Percentiles rank a stretch among this genome's conserved stretches.
These are phyloP conservation scores for Cryptosporidium parvum DNA, from an alignment of 169 alveolate genomes.

Conservation along the genomic window DNA sequence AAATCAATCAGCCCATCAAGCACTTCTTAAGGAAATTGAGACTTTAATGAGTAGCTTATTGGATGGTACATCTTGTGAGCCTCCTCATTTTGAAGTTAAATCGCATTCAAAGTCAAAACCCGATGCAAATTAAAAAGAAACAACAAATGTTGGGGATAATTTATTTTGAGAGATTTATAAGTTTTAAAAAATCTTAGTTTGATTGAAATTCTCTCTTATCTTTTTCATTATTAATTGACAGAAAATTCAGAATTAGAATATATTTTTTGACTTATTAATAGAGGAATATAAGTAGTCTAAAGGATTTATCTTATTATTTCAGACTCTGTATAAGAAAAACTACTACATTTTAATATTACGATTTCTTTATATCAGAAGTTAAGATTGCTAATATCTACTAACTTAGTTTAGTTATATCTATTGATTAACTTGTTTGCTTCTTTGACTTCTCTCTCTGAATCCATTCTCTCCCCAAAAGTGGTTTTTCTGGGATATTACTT, in stretches of 20 bases:
- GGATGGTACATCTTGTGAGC: constrained; percentile 76
- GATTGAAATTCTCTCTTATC: neutral
- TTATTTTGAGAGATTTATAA: neutral
- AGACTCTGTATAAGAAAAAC: neutral
- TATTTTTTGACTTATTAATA: constrained; percentile 13
- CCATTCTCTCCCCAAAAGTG: constrained; percentile 52
- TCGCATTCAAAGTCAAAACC: constrained; percentile 78
- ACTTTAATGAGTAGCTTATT: constrained; percentile 79
- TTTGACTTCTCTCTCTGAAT: constrained; percentile 16
- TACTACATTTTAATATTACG: constrained; percentile 69
- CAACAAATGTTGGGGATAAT: neutral
- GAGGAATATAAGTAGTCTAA: constrained; percentile 30
- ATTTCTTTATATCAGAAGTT: constrained; percentile 65
- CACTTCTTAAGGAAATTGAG: constrained; percentile 78
- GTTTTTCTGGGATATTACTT: constrained; percentile 15
- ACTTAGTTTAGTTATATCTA: constrained; percentile 73
- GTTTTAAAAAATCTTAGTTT: neutral
- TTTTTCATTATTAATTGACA: constrained; percentile 30
- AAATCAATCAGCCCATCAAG: constrained; percentile 76
- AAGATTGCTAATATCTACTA: constrained; percentile 74
- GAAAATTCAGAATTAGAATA: constrained; percentile 66
- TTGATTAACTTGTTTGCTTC: neutral
- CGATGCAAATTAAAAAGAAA: constrained; percentile 69
- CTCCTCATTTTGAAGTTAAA: constrained; percentile 65
- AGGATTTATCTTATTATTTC: neutral